A percentile compares a stretch with the other conserved stretches of the same genome.
These are phyloP conservation scores for Rhizopus delemar DNA, from an alignment of 371 early-diverging fungal species.

Conservation along the genomic window DNA sequence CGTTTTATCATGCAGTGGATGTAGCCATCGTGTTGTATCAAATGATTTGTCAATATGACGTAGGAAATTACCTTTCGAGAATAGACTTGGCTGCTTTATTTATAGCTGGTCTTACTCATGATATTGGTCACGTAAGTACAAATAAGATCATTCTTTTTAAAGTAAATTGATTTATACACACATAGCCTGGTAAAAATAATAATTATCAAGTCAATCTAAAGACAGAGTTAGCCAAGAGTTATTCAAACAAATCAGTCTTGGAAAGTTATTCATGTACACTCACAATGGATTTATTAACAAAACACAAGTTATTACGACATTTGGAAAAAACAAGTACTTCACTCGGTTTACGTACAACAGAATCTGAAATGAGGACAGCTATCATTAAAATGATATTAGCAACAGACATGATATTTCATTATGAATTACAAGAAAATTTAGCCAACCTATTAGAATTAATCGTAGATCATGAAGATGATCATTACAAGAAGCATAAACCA, in stretches of 20 bases:
- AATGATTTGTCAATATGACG: slow-evolving; percentile 65
- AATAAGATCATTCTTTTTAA: not conserved
- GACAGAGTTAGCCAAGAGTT: slow-evolving; percentile 69
- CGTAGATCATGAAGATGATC: slow-evolving; percentile 13
- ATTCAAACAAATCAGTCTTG: slow-evolving; percentile 78
- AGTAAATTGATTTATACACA: not conserved
- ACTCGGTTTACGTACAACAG: slow-evolving; percentile 43
- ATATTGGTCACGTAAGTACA: slow-evolving; percentile 83
- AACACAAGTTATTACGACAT: slow-evolving; percentile 65
- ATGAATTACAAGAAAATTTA: slow-evolving; percentile 72
- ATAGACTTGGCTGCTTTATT: slow-evolving; percentile 74
- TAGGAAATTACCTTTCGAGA: slow-evolving; percentile 61
- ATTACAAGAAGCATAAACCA: slow-evolving; percentile 20
- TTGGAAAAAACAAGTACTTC: slow-evolving; percentile 30
- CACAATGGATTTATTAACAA: slow-evolving; percentile 66
- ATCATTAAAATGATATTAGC: slow-evolving; percentile 73
- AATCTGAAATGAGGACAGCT: slow-evolving; percentile 51
- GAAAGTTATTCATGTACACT: slow-evolving; percentile 84
- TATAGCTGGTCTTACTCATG: slow-evolving; percentile 88
- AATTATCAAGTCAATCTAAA: slow-evolving; percentile 83
- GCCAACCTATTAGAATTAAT: slow-evolving; percentile 40
- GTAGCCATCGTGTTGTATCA: slow-evolving; percentile 81
- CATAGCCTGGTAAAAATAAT: slow-evolving; percentile 89
- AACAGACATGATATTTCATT: slow-evolving; percentile 92
- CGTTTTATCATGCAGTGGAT: slow-evolving; percentile 87